Base-by-base conservation (phyloP, 1,284 basidiomycete genomes). In the Phellopilus nigrolimitatus region DNA sequence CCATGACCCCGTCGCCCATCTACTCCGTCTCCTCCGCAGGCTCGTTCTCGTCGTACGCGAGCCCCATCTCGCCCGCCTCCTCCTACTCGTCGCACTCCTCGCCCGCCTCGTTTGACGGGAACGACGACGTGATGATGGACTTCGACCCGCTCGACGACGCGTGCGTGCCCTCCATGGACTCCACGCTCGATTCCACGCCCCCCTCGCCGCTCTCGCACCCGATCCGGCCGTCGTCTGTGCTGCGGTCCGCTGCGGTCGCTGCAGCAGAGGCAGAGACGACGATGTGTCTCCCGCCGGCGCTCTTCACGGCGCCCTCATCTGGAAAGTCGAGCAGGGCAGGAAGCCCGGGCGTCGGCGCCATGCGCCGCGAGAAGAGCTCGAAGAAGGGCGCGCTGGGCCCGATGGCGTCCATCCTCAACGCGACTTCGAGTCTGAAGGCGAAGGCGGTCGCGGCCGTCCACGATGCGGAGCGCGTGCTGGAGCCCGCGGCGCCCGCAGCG, bases 71-170 rank as follows among this genome's bases (percentile, higher is more conserved):
- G 40, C 45, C 40, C 34, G 24, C 39, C 17, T 49, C 52, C 8
- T 25, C 45, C 3, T 13, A 49, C 28, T 17, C 53, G 13, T 15
- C 48, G 17, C 31, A 17, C 31, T 49, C 50, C n/a, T 28, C 54
- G 4, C 50, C 48, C 36, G 28, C 51, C 3, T 28, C 45, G 0
- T 51, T 17, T 3, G 24, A 54, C 5, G 34, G 28, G 21, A 31
- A 49, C 44, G 30, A 56, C 48, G 61, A 60, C 38, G 46, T 60
- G 1, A 43, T 57, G 28, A 52, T 58, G 55, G 31, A 55, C 34
- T 54, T 57, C 53, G 53, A 60, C 47, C 58, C 61, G 36, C 40
- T 54, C 33, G 47, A 55, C 47, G 42, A 39, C 43, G 48, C 53
- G 13, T 49, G 13, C 15, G 51, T 28, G 15, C 45, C 28, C 21